Evolutionary conservation across 768 basidiomycete genomes (phyloP), one percentile per base, ranked within the genome.

Genomic region (Rhodotorula toruloides): DNA sequence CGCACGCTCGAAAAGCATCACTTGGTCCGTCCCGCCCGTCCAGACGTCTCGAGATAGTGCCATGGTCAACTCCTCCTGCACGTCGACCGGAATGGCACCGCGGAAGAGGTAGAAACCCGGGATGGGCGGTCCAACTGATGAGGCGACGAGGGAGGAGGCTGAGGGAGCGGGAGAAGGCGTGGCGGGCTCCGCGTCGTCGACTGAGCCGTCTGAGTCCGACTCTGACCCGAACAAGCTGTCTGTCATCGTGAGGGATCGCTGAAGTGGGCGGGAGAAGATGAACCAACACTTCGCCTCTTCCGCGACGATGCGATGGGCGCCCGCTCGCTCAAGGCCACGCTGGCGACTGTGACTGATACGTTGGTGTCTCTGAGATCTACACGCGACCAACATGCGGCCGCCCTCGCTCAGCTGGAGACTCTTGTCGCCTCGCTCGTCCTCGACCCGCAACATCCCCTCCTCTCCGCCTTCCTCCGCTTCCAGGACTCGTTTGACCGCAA

Each of bases 141-240:
- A 44, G 22, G 68, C 58, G 42, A 11, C 16, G 40, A 22, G 37
- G 37, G 31, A 43, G 34, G 37, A 31, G 54, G 36, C 16, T 8
- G 25, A 32, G 43, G 4, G 36, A 32, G 11, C n/a, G 37, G 21
- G 31, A 5, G 54, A 42, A 36, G 4, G 14, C 21, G 21, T 19
- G 22, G 39, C 31, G 11, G 25, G 10, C 2, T 43, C 2, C n/a
- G 29, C 25, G 12, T 39, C 50, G 17, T 19, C 54, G 0, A 25
- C 25, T 8, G 49, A 12, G 21, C 25, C 57, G 7, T 56, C 54
- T 3, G 21, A 9, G 22, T 67, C 70, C 43, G 58, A 44, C 47
- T 70, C 68, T 2, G 68, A 70, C 0, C 68, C 70, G 32, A 67
- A 71, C 16, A 71, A 34, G 32, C 65, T 67, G 54, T 63, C 58